Percentiles rank a stretch among this genome's conserved stretches.
Evolutionary conservation across 163 green algal genomes (phyloP).

Genomic region (Prototheca cutis): DNA sequence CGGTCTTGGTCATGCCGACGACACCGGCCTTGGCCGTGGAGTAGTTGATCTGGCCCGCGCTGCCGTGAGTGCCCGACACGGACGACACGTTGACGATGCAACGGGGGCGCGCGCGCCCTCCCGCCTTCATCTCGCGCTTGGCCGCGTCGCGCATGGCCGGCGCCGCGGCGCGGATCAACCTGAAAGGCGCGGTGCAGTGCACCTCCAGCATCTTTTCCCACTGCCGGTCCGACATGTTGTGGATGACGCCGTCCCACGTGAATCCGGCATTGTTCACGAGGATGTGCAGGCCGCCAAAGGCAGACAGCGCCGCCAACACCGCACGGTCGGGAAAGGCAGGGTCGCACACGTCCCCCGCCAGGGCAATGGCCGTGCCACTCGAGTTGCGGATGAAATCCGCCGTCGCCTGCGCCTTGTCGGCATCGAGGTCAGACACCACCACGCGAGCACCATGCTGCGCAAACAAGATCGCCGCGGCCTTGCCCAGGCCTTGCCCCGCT

Average conservation of each 20-base stretch:
- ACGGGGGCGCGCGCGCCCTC: slow-evolving; percentile 31
- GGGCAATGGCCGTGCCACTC: slow-evolving; percentile 19
- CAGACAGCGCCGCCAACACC: slow-evolving; percentile 39
- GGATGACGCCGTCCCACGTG: slow-evolving; percentile 81
- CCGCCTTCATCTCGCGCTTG: slow-evolving; percentile 48
- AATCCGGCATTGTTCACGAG: slow-evolving; percentile 76
- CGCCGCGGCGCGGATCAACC: slow-evolving; percentile 56
- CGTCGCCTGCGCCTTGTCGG: slow-evolving; percentile 28
- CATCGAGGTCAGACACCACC: slow-evolving; percentile 37
- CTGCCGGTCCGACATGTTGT: slow-evolving; percentile 70
- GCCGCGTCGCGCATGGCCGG: slow-evolving; percentile 61
- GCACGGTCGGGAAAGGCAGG: slow-evolving; percentile 39
- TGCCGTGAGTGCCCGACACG: slow-evolving; percentile 64
- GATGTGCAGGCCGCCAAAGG: slow-evolving; percentile 59
- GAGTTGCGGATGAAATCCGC: slow-evolving; percentile 34
- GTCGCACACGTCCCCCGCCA: slow-evolving; percentile 45
- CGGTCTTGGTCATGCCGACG: slow-evolving; percentile 69
- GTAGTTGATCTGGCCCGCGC: slow-evolving; percentile 74
- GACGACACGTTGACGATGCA: slow-evolving; percentile 81
- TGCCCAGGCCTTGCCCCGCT: slow-evolving; percentile 69
- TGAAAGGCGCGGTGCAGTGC: slow-evolving; percentile 73
- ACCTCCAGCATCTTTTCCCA: slow-evolving; percentile 74
- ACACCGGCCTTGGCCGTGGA: slow-evolving; percentile 64
- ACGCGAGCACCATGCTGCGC: slow-evolving; percentile 43
- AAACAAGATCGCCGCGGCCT: slow-evolving; percentile 56